Evolutionary conservation across 257 asterid genomes (phyloP), one percentile per base, ranked within the genome.

Genomic region (Echites panduratus): DNA sequence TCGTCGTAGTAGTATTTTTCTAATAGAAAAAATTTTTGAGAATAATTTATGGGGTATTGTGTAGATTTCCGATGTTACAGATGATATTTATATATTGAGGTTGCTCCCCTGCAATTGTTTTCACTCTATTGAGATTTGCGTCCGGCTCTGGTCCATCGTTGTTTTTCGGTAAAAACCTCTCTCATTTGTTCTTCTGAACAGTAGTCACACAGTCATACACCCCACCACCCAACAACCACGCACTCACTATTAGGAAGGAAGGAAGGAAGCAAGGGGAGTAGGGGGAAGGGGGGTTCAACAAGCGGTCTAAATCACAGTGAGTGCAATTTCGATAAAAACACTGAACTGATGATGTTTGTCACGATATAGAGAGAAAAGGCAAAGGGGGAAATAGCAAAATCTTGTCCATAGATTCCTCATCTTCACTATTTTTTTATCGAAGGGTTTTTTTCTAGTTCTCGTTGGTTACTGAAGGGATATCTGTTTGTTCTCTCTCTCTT

Each of bases 381-480:
- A 5, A 14, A 12, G 16, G n/a, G 68, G 26, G 24, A 12, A 44
- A 27, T n/a, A 64, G 38, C 40, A 68, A 77, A 32, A 74, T 81
- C 75, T 59, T 59, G 83, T 57, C 96, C 97, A 84, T 84, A 82
- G 87, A 84, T 78, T 76, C 64, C 88, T 87, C 74, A 91, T 88
- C 96, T 71, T 70, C 57, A 27, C 75, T 52, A 32, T 75, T 53
- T 74, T 56, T 75, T 68, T 26, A 68, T 50, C 12, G 0, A 41
- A 52, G 72, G 70, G 56, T 69, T 67, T 65, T 67, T 65, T 59
- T 26, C 41, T 40, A 43, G 53, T 35, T 70, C 35, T 22, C 48
- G 54, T 49, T 64, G 71, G 63, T 73, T 78, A 62, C 75, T 68
- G 61, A 61, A 16, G 71, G 54, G 40, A 65, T 26, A 66, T 66